phyloP scores from a whole-genome alignment of 352 stramenopile genomes.

The Phytopythium montanum region DNA sequence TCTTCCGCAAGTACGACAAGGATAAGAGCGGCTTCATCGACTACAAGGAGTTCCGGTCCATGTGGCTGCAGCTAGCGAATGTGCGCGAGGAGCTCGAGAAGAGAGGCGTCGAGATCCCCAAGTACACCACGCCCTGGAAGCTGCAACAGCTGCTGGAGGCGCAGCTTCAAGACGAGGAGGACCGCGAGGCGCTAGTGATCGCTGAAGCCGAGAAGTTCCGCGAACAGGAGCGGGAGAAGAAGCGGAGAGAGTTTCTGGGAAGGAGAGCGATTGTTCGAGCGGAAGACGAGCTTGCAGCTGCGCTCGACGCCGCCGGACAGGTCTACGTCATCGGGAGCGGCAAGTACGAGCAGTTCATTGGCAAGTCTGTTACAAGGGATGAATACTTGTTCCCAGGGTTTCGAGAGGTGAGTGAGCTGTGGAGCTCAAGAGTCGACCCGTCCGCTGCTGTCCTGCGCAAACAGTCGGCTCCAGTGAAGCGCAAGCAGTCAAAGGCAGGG shows the following conservation, averaged over 20 bases:
- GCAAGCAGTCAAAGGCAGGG: constrained; percentile 6
- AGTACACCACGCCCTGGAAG: constrained; percentile 77
- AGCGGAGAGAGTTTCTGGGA: constrained; percentile 38
- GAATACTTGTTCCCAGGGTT: constrained; percentile 64
- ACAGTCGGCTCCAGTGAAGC: neutral
- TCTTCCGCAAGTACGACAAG: constrained; percentile 93
- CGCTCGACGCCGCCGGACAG: constrained; percentile 89
- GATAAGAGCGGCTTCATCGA: constrained; percentile 91
- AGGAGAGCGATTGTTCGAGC: constrained; percentile 57
- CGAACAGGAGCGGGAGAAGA: constrained; percentile 70
- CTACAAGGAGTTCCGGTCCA: constrained; percentile 92
- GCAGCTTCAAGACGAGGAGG: constrained; percentile 90
- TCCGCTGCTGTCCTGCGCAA: neutral
- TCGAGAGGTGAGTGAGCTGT: constrained; percentile 57
- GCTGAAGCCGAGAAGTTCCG: constrained; percentile 75
- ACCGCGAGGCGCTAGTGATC: constrained; percentile 69
- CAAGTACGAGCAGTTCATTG: constrained; percentile 80
- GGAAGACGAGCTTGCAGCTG: constrained; percentile 78
- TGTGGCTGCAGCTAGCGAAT: constrained; percentile 86
- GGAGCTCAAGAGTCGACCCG: constrained; percentile 45
- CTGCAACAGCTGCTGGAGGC: constrained; percentile 85
- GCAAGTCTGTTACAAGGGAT: constrained; percentile 38
- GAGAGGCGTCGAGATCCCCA: constrained; percentile 83
- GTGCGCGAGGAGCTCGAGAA: constrained; percentile 83
- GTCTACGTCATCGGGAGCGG: constrained; percentile 92